These are phyloP conservation scores for Fusarium sp. DNA, from an alignment of 2,329 filamentous ascomycete genomes.

Conservation along the genomic window DNA sequence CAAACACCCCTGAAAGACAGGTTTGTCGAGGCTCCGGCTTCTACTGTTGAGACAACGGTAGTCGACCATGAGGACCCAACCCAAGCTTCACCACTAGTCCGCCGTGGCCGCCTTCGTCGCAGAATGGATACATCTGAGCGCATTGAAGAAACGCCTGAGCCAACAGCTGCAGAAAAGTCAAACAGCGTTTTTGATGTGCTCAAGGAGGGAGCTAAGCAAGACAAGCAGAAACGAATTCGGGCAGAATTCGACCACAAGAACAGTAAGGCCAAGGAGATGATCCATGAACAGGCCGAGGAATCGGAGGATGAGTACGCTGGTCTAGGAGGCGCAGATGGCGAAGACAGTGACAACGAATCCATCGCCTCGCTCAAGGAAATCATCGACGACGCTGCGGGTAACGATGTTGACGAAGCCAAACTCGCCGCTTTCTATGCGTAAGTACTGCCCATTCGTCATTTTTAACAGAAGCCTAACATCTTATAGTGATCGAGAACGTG, in stretches of 20 bases:
- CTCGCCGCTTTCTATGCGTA: constrained; percentile 90
- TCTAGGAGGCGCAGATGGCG: constrained; percentile 87
- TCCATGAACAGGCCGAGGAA: constrained; percentile 94
- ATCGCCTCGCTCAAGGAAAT: constrained; percentile 82
- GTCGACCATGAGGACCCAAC: constrained; percentile 53
- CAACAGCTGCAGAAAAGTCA: constrained; percentile 22
- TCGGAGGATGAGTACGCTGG: constrained; percentile 99
- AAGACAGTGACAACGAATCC: constrained; percentile 79
- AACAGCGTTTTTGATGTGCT: constrained; percentile 74
- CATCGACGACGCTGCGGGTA: constrained; percentile 85
- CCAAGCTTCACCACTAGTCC: constrained; percentile 73
- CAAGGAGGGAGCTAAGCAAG: constrained; percentile 70
- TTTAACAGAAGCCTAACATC: constrained; percentile 23
- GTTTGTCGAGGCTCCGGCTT: constrained; percentile 72
- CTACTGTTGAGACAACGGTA: constrained; percentile 77
- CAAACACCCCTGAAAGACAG: constrained; percentile 77
- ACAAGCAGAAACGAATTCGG: constrained; percentile 63
- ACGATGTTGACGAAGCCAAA: constrained; percentile 82
- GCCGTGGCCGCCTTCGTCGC: constrained; percentile 66
- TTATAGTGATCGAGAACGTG: constrained; percentile 78
- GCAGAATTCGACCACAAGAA: constrained; percentile 83
- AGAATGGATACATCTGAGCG: constrained; percentile 49
- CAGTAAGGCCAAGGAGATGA: constrained; percentile 85
- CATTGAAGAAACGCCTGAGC: constrained; percentile 38
- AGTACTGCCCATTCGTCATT: constrained; percentile 55